Conservation (phyloP, 2,329 filamentous ascomycete genomes). For the Remersonia thermophila region DNA sequence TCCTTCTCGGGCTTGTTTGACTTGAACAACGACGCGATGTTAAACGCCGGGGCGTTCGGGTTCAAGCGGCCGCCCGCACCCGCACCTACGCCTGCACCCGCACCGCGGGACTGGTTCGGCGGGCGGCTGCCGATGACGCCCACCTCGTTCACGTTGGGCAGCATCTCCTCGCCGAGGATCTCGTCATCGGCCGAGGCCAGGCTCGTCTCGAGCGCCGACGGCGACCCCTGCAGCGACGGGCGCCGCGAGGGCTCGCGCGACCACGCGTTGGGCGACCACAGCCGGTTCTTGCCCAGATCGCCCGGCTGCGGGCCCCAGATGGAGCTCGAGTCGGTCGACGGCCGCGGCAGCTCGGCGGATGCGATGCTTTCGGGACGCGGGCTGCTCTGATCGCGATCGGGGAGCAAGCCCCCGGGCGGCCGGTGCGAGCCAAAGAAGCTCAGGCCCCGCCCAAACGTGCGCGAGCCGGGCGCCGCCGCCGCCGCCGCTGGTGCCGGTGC, state of each 20-base stretch:
- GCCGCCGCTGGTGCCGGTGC: conserved; percentile 27
- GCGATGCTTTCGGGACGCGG: conserved; percentile 58
- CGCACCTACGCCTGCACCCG: too few relatives aligned
- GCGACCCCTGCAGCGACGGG: conserved; percentile 68
- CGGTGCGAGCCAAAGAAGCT: conserved; percentile 35
- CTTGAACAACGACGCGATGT: conserved; percentile 54
- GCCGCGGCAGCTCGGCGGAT: conserved; percentile 59
- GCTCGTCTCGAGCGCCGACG: conserved; percentile 48
- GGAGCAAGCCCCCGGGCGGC: conserved; percentile 32
- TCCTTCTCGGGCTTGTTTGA: conserved; percentile 25
- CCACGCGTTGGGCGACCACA: conserved; percentile 55
- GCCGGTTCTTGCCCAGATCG: conserved; percentile 40
- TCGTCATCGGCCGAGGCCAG: conserved; percentile 53
- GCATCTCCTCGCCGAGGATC: conserved; percentile 45
- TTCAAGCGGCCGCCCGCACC: conserved; percentile 51
- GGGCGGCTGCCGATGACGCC: conserved; percentile 74
- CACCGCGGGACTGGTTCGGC: conserved; percentile 12
- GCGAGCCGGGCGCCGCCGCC: conserved; percentile 21
- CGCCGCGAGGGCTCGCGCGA: conserved; percentile 64
- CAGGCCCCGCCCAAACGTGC: conserved; percentile 31
- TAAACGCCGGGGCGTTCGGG: conserved; percentile 75
- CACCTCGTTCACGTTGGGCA: conserved; percentile 42
- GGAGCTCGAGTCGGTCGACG: conserved; percentile 65
- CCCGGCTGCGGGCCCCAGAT: conserved; percentile 50
- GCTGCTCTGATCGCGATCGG: conserved; percentile 44